Evolutionary conservation across 2,329 filamentous ascomycete genomes (phyloP).

Genomic region (Ramularia collo-cygni): DNA sequence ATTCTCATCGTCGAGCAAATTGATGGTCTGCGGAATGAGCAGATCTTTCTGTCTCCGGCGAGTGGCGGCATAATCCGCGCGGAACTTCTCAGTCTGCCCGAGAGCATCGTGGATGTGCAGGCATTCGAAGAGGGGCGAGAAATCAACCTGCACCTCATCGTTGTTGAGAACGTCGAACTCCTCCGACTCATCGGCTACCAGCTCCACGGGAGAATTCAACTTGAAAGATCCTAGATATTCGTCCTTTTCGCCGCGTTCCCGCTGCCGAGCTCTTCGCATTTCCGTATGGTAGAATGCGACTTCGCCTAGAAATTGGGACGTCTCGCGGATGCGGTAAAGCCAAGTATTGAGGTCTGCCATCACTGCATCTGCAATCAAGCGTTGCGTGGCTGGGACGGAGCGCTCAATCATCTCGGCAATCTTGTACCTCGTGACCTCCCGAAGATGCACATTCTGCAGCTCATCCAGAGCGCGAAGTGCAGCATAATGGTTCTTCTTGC

Average conservation of each 20-base stretch:
- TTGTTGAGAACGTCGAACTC: constrained; percentile 95
- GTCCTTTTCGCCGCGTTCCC: constrained; percentile 71
- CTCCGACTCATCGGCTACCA: constrained; percentile 90
- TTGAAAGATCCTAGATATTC: constrained; percentile 75
- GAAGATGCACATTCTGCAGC: constrained; percentile 90
- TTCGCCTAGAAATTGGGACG: constrained; percentile 90
- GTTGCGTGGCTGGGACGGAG: constrained; percentile 87
- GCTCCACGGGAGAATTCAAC: constrained; percentile 89
- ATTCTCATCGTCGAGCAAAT: constrained; percentile 74
- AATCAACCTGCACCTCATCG: constrained; percentile 90
- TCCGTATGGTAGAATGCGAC: constrained; percentile 96
- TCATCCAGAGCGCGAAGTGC: constrained; percentile 91
- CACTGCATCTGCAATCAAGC: constrained; percentile 88
- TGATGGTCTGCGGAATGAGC: constrained; percentile 68
- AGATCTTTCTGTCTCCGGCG: constrained; percentile 87
- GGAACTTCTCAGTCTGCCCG: constrained; percentile 85
- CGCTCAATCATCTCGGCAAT: constrained; percentile 94
- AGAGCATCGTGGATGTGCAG: constrained; percentile 94
- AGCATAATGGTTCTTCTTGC: constrained; percentile 91
- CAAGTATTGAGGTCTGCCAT: constrained; percentile 97
- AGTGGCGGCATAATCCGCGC: constrained; percentile 84
- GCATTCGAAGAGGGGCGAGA: constrained; percentile 88
- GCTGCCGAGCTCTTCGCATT: constrained; percentile 72
- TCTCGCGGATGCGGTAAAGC: constrained; percentile 91
- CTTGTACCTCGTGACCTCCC: constrained; percentile 89